Conservation (phyloP, 805 yeast species). For the Blastobotrys chiropterorum region DNA sequence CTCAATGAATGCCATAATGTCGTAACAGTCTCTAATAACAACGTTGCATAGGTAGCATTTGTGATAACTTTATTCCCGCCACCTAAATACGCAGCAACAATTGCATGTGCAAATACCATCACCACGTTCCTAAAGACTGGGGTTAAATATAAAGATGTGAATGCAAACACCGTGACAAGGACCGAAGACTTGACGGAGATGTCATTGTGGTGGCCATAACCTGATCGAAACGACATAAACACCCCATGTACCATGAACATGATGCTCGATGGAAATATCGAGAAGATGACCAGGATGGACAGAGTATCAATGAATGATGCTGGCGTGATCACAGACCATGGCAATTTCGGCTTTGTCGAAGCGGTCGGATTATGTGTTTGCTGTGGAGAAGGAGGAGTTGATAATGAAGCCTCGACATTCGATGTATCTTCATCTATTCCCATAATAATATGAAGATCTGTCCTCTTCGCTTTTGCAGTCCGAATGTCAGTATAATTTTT, state of each 20-base stretch:
- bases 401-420: neutral
- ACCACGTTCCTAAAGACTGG: conserved; percentile 16
- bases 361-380: neutral
- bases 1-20: conserved; percentile 8
- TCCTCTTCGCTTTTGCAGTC: neutral
- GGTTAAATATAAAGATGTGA: conserved; percentile 15
- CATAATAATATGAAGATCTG: neutral
- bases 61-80: conserved; percentile 25
- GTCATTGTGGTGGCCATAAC: conserved; percentile 6
- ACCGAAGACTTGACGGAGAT: conserved; percentile 10
- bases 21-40: conserved; percentile 18
- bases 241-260: conserved; percentile 24
- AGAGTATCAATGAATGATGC: conserved; percentile 31
- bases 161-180: conserved; percentile 17
- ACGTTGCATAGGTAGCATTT: conserved; percentile 28
- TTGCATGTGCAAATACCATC: conserved; percentile 28
- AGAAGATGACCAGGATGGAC: conserved; percentile 29
- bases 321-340: conserved; percentile 20
- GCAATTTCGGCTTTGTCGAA: neutral
- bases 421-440: neutral
- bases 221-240: conserved; percentile 19
- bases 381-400: neutral
- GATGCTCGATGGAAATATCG: conserved; percentile 26
- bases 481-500: too few relatives aligned
- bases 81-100: conserved; percentile 28